A percentile compares a stretch with the other conserved stretches of the same genome.
phyloP scores from a whole-genome alignment of 148 eudicot species.

The Amaranthus palmeri region DNA sequence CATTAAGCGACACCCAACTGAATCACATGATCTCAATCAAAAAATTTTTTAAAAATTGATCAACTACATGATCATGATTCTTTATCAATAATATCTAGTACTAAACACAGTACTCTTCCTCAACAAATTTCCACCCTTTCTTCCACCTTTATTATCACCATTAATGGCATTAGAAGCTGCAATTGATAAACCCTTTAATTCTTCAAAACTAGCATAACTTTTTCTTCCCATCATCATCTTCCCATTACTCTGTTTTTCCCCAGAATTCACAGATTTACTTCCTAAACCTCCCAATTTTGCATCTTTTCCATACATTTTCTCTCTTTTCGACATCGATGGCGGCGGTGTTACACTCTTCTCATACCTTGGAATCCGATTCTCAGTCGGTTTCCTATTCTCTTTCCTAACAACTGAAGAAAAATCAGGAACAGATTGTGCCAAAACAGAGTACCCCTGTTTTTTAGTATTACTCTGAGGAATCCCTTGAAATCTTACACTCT shows the following conservation, averaged over 20 bases:
- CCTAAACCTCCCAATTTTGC: slow-evolving; percentile 21
- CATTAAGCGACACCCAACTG: not conserved
- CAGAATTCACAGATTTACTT: slow-evolving; percentile 41
- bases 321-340: slow-evolving; percentile 33
- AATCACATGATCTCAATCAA: slow-evolving; percentile 6
- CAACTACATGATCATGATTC: not conserved
- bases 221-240: slow-evolving; percentile 46
- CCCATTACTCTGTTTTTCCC: slow-evolving; percentile 53
- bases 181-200: slow-evolving; percentile 57
- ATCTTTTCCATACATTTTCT: slow-evolving; percentile 38
- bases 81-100: slow-evolving; percentile 26
- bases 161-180: slow-evolving; percentile 55
- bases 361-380: slow-evolving; percentile 19
- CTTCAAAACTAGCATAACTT: slow-evolving; percentile 73
- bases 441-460: slow-evolving; percentile 43
- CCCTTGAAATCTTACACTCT: slow-evolving; percentile 44
- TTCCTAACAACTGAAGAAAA: slow-evolving; percentile 59
- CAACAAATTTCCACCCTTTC: slow-evolving; percentile 36
- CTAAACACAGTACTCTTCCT: slow-evolving; percentile 39
- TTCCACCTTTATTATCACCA: slow-evolving; percentile 46
- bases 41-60: not conserved
- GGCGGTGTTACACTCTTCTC: slow-evolving; percentile 37
- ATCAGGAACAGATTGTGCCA: slow-evolving; percentile 93
- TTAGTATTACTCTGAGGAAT: slow-evolving; percentile 11
- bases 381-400: slow-evolving; percentile 65